These are phyloP conservation scores for Perkinsela sp. DNA, from an alignment of 208 protist genomes.

Conservation along the genomic window DNA sequence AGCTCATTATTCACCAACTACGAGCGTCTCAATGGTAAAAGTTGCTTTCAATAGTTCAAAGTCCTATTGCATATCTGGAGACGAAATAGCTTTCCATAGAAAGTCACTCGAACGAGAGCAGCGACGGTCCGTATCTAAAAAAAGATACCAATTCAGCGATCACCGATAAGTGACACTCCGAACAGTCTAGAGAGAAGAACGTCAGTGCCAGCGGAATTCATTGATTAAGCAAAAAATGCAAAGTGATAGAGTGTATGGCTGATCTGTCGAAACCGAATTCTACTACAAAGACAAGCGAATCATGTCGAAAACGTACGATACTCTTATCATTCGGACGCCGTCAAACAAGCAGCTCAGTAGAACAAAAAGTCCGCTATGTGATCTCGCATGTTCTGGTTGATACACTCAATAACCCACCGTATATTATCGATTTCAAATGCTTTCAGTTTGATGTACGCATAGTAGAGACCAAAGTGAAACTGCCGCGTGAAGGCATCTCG, in stretches of 20 bases:
- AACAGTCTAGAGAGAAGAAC: not conserved
- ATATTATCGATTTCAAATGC: slow-evolving; percentile 70
- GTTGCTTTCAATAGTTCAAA: too few species aligned
- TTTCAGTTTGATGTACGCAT: slow-evolving; percentile 69
- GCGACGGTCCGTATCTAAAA: too few species aligned
- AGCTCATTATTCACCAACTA: not conserved
- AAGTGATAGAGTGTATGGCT: not conserved
- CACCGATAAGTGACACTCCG: too few species aligned
- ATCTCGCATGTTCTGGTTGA: slow-evolving; percentile 54
- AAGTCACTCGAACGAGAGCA: too few species aligned
- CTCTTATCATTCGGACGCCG: not conserved
- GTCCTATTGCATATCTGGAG: too few species aligned
- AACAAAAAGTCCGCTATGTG: slow-evolving; percentile 58
- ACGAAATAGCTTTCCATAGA: too few species aligned
- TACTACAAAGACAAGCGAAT: not conserved
- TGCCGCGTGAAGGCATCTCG: slow-evolving; percentile 44
- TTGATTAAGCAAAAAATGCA: too few species aligned
- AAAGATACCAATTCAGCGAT: too few species aligned
- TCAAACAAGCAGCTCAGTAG: not conserved
- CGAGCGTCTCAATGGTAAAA: too few species aligned
- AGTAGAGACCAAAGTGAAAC: slow-evolving; percentile 71
- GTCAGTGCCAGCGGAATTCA: not conserved
- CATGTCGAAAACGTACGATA: too few species aligned
- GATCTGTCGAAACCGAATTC: not conserved
- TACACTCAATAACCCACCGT: slow-evolving; percentile 66